Percentiles rank a stretch among this genome's conserved stretches.
Evolutionary conservation across 2,329 filamentous ascomycete genomes (phyloP).

Genomic region (Coniochaeta sp.): DNA sequence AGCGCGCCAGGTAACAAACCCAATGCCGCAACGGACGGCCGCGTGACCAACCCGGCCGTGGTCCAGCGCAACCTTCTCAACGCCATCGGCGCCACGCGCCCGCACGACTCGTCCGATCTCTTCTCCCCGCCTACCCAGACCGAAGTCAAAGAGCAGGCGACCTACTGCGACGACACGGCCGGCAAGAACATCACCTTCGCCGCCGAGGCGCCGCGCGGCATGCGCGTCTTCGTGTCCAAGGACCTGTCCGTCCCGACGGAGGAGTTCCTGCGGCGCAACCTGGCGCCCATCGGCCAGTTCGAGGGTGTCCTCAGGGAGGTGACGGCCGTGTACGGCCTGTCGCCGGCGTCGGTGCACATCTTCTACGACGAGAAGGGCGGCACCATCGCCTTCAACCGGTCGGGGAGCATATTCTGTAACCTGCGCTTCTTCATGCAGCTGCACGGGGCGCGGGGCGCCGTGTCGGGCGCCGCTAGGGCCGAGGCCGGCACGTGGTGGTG

Average conservation of each 20-base stretch:
- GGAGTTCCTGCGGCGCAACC: slow-evolving; percentile 55
- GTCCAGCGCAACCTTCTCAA: slow-evolving; percentile 67
- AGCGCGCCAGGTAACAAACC: not conserved
- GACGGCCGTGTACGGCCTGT: slow-evolving; percentile 65
- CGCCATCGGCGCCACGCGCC: slow-evolving; percentile 70
- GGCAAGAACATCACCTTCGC: slow-evolving; percentile 66
- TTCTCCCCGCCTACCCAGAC: slow-evolving; percentile 66
- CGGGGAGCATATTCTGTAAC: slow-evolving; percentile 89
- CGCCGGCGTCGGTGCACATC: slow-evolving; percentile 66
- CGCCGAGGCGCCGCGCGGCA: slow-evolving; percentile 62
- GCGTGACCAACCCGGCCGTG: slow-evolving; percentile 52
- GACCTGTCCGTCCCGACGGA: slow-evolving; percentile 39
- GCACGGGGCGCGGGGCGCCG: slow-evolving; percentile 48
- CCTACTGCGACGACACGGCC: slow-evolving; percentile 76
- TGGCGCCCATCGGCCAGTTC: slow-evolving; percentile 60
- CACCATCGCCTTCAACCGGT: slow-evolving; percentile 88
- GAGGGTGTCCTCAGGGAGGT: slow-evolving; percentile 62
- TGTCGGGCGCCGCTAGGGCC: slow-evolving; percentile 39
- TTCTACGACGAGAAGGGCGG: slow-evolving; percentile 75
- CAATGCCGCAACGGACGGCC: slow-evolving; percentile 30
- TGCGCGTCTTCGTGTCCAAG: slow-evolving; percentile 66
- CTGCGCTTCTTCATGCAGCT: slow-evolving; percentile 78
- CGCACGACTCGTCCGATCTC: slow-evolving; percentile 67
- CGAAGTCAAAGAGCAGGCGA: slow-evolving; percentile 71
- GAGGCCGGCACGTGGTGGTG: slow-evolving; percentile 85